Evolutionary conservation across 345 rosid species (phyloP), one percentile per base, ranked within the genome.

Genomic region (Salix viminalis): DNA sequence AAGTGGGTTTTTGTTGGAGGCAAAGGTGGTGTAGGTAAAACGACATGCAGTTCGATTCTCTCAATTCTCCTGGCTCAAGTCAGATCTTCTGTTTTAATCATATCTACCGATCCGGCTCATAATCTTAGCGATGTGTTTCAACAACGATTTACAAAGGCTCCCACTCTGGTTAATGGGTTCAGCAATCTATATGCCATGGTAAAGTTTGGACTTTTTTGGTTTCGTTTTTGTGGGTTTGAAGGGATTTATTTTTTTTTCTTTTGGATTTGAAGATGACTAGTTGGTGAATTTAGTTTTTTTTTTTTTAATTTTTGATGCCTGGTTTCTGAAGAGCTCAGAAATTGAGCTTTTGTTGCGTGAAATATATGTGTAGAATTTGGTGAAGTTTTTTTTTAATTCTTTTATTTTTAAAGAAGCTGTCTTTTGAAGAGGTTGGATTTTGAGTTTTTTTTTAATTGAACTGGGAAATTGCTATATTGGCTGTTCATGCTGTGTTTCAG

Each of bases 1-100:
- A 94, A 96, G 86, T 96, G 99, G 98, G 97, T 96, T 1, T 96
- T 96, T 79, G 99, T 96, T 28, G 98, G 99, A 34, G 99, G 99
- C 8, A 96, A 96, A 81, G 99, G 99, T 66, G 99, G 99, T 41
- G 98, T 96, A 0, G 98, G 99, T 56, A 96, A 96, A 86, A 96
- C 99, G 66, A 94, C 97, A 13, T 92, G 99, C 86, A 96, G 99
- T 83, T 96, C 98, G 4, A 89, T 94, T 50, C 84, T 96, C 30
- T 84, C 99, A 50, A 90, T 92, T 80, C 90, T 93, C 61, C 82
- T 96, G 69, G 90, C 98, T 46, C 72, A 76, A 75, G 94, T 94
- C 75, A 90, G 99, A 83, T 77, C 97, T 77, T 94, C 99, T 42
- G 99, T 96, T 44, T 84, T 96, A 83, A 94, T 96, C 86, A 96